Percentiles rank a stretch among this genome's conserved stretches.
These are phyloP conservation scores for Exophiala sp. DNA, from an alignment of 2,329 filamentous ascomycete species.

Conservation along the genomic window DNA sequence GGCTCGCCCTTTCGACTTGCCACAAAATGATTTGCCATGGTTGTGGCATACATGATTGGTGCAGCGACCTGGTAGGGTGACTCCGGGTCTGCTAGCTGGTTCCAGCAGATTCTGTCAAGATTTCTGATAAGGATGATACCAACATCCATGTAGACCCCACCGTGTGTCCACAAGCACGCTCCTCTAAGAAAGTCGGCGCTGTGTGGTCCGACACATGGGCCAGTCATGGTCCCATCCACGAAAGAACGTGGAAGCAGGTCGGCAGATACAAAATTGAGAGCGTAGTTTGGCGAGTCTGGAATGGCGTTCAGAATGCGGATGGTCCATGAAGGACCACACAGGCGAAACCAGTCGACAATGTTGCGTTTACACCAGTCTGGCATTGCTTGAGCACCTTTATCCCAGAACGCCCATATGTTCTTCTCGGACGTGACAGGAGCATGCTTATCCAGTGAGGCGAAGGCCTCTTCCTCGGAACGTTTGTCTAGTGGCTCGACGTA, in stretches of 20 bases:
- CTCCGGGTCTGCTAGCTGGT: constrained; percentile 45
- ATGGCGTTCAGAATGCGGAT: constrained; percentile 51
- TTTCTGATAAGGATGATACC: constrained; percentile 58
- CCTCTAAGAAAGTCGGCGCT: constrained; percentile 58
- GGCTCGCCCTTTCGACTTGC: constrained; percentile 41
- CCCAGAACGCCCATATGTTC: constrained; percentile 60
- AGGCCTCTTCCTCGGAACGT: constrained; percentile 18
- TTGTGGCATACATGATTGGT: constrained; percentile 32
- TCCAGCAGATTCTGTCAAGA: constrained; percentile 52
- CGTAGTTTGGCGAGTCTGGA: constrained; percentile 46
- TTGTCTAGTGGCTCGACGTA: constrained; percentile 9
- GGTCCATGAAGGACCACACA: constrained; percentile 50
- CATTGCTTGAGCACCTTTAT: constrained; percentile 49
- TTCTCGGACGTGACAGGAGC: constrained; percentile 35
- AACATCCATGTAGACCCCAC: constrained; percentile 58
- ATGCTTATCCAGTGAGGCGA: constrained; percentile 13
- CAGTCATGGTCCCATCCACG: constrained; percentile 46
- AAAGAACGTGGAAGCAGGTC: constrained; percentile 51
- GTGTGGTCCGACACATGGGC: constrained; percentile 52
- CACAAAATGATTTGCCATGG: constrained; percentile 52
- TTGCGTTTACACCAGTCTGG: constrained; percentile 53
- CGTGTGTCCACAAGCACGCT: constrained; percentile 55
- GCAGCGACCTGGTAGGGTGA: constrained; percentile 48
- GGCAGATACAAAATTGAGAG: constrained; percentile 49
- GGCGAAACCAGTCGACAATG: constrained; percentile 53